phyloP scores from a whole-genome alignment of 495 filamentous ascomycete genomes.

The Xylaria cubensis region DNA sequence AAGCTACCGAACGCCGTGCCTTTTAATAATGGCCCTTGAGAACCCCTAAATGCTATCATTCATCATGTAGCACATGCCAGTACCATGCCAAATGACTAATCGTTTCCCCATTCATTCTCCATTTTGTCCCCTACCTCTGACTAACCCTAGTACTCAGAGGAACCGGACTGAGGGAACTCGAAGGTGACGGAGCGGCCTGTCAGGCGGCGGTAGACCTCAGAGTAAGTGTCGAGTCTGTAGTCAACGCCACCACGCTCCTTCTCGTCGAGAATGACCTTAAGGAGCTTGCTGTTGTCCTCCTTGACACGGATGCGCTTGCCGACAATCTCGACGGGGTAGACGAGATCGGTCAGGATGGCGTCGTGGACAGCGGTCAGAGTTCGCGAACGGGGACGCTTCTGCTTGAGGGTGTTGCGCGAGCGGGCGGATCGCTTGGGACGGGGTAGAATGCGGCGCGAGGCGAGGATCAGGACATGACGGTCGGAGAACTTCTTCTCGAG shows the following conservation, averaged over 20 bases:
- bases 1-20: conserved; percentile 34
- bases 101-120: conserved; percentile 12
- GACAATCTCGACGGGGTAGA: conserved; percentile 99
- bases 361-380: conserved; percentile 98
- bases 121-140: conserved; percentile 20
- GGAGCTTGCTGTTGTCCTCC: conserved; percentile 95
- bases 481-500: conserved; percentile 99
- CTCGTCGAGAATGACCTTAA: conserved; percentile 98
- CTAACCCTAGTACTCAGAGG: conserved; percentile 74
- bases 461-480: conserved; percentile 98
- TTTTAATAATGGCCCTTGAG: conserved; percentile 26
- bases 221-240: conserved; percentile 98
- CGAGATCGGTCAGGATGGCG: conserved; percentile 91
- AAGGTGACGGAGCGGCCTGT: conserved; percentile 94
- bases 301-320: conserved; percentile 96
- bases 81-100: conserved; percentile 26
- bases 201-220: conserved; percentile 94
- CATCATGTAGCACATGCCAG: conserved; percentile 26
- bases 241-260: conserved; percentile 99
- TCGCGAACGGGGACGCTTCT: conserved; percentile 97
- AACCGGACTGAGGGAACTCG: conserved; percentile 90
- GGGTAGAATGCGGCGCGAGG: conserved; percentile 97
- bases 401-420: conserved; percentile 89
- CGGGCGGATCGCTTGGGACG: conserved; percentile 95
- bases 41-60: conserved; percentile 30